Conservation (phyloP, 768 basidiomycete species). For the Trichaptum fuscoviolaceum region DNA sequence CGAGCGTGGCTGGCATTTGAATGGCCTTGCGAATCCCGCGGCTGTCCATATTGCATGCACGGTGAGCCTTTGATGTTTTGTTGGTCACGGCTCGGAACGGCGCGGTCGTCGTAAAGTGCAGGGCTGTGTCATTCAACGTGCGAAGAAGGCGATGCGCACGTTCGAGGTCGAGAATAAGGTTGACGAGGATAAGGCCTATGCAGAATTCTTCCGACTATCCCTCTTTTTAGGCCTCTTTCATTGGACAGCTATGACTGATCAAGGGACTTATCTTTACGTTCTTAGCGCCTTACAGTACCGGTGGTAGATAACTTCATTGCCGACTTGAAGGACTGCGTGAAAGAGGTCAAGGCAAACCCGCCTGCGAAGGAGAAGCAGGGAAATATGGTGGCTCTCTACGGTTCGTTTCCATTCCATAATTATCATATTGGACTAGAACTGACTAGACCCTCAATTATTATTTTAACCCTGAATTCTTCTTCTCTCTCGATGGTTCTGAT, state of each 20-base stretch:
- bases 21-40: slow-evolving; percentile 70
- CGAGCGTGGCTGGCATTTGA: slow-evolving; percentile 87
- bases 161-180: not conserved
- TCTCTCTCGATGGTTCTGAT: not conserved
- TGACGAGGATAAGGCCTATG: not conserved
- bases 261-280: slow-evolving; percentile 1
- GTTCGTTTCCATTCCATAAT: slow-evolving; percentile 36
- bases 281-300: slow-evolving; percentile 72
- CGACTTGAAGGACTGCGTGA: slow-evolving; percentile 76
- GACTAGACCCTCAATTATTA: not conserved
- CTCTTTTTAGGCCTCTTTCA: not conserved
- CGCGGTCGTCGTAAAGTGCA: not conserved
- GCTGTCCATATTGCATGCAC: slow-evolving; percentile 94
- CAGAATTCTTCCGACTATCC: not conserved
- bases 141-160: not conserved
- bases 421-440: not conserved
- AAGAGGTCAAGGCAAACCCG: slow-evolving; percentile 60
- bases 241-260: not conserved
- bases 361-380: slow-evolving; percentile 51
- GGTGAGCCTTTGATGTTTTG: slow-evolving; percentile 37
- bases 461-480: not conserved
- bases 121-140: not conserved
- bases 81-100: not conserved
- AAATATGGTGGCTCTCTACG: slow-evolving; percentile 88
- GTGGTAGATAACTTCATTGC: slow-evolving; percentile 73